Conservation (phyloP, 768 basidiomycete species). For the Boletellus ananas region DNA sequence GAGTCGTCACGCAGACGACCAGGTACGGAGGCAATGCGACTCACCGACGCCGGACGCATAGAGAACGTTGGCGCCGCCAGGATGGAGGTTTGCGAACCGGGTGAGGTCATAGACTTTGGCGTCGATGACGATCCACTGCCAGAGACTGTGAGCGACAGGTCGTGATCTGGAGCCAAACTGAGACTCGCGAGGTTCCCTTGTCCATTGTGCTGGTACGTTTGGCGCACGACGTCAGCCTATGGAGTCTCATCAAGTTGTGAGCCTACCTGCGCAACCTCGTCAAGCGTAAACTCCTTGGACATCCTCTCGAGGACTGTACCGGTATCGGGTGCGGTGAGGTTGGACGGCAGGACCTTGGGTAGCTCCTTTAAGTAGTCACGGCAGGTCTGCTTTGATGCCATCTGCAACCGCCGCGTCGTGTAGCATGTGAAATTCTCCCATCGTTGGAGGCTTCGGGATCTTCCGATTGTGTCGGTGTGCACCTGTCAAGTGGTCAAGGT, state of each 20-base stretch:
- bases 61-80: conserved; percentile 75
- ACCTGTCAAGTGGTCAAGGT: too few species aligned
- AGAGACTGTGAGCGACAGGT: conserved; percentile 1
- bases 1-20: background rate
- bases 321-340: too few species aligned
- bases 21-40: conserved; percentile 9
- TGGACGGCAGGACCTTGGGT: too few species aligned
- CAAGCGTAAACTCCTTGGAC: conserved; percentile 40
- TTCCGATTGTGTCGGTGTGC: too few species aligned
- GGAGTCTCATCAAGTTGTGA: background rate
- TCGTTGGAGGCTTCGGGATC: too few species aligned
- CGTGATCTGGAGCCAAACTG: background rate
- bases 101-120: conserved; percentile 79
- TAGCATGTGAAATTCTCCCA: too few species aligned
- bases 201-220: conserved; percentile 68
- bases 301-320: background rate
- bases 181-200: conserved; percentile 70
- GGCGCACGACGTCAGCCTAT: background rate
- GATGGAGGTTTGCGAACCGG: conserved; percentile 80
- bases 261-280: conserved; percentile 68
- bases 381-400: too few species aligned
- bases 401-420: too few species aligned
- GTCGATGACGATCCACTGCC: conserved; percentile 79
- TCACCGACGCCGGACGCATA: conserved; percentile 62
- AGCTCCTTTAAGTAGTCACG: too few species aligned